phyloP scores from a whole-genome alignment of 108 stramenopile species.

The Pseudonitzschia pungens region DNA sequence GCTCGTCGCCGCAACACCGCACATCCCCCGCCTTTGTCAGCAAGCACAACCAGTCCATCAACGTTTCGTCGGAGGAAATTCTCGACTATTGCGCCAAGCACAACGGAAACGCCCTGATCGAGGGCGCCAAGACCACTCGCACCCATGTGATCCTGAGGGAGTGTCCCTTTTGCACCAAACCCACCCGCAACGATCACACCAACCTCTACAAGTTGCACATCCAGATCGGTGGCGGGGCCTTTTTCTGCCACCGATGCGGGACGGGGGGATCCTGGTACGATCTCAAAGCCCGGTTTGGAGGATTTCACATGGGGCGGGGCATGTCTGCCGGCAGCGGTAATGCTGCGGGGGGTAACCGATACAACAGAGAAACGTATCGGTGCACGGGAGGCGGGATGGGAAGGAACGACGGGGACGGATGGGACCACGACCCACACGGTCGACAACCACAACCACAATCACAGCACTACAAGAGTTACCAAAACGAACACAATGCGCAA shows the following conservation, averaged over 20 bases:
- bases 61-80: conserved; percentile 54
- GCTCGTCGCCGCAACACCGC: background rate
- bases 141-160: conserved; percentile 69
- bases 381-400: background rate
- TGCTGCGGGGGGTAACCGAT: background rate
- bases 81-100: conserved; percentile 44
- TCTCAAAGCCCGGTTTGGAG: conserved; percentile 73
- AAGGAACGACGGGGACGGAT: background rate
- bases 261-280: conserved; percentile 90
- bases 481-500: background rate
- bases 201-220: conserved; percentile 81
- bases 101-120: background rate
- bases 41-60: conserved; percentile 61
- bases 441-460: background rate
- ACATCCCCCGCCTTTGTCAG: conserved; percentile 59
- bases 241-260: conserved; percentile 93
- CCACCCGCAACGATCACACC: conserved; percentile 55
- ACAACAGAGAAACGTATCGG: background rate
- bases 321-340: background rate
- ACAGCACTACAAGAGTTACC: no score
- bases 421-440: background rate
- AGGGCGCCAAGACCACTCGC: conserved; percentile 29
- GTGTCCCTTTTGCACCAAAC: conserved; percentile 84
- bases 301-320: conserved; percentile 32
- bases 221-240: conserved; percentile 69